phyloP scores from a whole-genome alignment of 2,329 filamentous ascomycete species.

The Sarocladiaceae sp. region DNA sequence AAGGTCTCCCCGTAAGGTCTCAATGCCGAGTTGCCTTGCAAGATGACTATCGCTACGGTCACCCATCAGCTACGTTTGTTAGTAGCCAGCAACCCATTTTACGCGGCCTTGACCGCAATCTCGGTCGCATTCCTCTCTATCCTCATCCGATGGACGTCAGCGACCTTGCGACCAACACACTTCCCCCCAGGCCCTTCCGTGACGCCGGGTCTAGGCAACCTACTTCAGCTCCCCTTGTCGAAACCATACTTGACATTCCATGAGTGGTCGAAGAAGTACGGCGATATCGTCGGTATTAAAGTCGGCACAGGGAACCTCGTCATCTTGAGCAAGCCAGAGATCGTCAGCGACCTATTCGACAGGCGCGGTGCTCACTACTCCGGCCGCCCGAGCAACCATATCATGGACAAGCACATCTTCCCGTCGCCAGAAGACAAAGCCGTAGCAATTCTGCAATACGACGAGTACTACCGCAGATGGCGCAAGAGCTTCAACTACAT shows the following conservation, averaged over 20 bases:
- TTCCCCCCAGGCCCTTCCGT: conserved; percentile 17
- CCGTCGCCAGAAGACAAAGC: conserved; percentile 9
- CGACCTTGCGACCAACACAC: conserved; percentile 12
- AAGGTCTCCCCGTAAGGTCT: too few species aligned
- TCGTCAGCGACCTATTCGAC: conserved; percentile 29
- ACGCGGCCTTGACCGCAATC: not conserved
- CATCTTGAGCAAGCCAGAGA: conserved; percentile 21
- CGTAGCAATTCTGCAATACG: conserved; percentile 13
- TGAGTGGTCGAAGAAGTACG: conserved; percentile 26
- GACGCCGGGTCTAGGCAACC: conserved; percentile 16
- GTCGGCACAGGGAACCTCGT: conserved; percentile 22
- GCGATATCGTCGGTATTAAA: conserved; percentile 23
- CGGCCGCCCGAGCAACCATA: conserved; percentile 21
- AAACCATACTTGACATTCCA: conserved; percentile 19
- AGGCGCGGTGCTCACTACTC: conserved; percentile 28
- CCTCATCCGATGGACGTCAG: not conserved
- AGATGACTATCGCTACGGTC: too few species aligned
- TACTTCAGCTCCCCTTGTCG: conserved; percentile 15
- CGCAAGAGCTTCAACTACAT: not conserved
- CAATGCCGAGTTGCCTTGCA: too few species aligned
- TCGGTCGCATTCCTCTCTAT: not conserved
- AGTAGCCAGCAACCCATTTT: too few species aligned
- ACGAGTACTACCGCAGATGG: not conserved
- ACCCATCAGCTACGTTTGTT: too few species aligned
- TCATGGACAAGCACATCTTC: conserved; percentile 18